Base-by-base conservation (phyloP, 371 early-diverging fungal genomes). In the Polyrhizophydium stewartii region DNA sequence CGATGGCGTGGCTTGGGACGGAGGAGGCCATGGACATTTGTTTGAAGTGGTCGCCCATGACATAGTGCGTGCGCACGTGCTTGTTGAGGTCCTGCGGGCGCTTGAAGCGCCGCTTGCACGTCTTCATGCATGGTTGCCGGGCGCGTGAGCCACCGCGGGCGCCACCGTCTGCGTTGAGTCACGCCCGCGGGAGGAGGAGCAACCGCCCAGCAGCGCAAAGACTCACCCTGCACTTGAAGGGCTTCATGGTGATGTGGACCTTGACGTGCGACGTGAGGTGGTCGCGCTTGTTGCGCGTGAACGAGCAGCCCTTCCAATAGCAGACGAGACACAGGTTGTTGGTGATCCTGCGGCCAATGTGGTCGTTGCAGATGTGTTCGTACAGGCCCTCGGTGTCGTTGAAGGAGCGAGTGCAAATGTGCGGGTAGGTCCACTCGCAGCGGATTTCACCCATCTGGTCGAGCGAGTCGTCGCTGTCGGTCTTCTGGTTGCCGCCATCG, bases 71-170 rank as follows among this genome's bases (percentile, higher is more conserved):
- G 16, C 43, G 43, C 43, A n/a, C 89, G 74, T 96, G 96, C 70
- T 96, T 96, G 71, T 91, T 93, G 67, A 93, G 74, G 67, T 96
- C 96, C 80, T 94, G 94, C 5, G 91, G 92, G 12, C 96, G 81
- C 74, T 96, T 96, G 78, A 96, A 96, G 10, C 89, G 74, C 70
- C 93, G 90, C 37, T 75, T 70, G 73, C 96, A 96, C 45, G 72
- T 68, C 87, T 91, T 73, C 43, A 43, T 43, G 43, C 43, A 43
- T 43, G 43, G 17, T n/a, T n/a, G n/a, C n/a, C n/a, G 55, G 6
- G 66, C 6, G 67, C 32, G 16, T 19, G 17, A 1, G 22, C 25
- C 21, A 31, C 22, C 16, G 1, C 37, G 0, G 30, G 35, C 37
- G 1, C 13, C 13, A n/a, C n/a, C n/a, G n/a, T n/a, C n/a, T n/a